Percentiles rank a stretch among this genome's conserved stretches.
Evolutionary conservation across 139 green algal species (phyloP).

Genomic region (Coelastrella sp.): DNA sequence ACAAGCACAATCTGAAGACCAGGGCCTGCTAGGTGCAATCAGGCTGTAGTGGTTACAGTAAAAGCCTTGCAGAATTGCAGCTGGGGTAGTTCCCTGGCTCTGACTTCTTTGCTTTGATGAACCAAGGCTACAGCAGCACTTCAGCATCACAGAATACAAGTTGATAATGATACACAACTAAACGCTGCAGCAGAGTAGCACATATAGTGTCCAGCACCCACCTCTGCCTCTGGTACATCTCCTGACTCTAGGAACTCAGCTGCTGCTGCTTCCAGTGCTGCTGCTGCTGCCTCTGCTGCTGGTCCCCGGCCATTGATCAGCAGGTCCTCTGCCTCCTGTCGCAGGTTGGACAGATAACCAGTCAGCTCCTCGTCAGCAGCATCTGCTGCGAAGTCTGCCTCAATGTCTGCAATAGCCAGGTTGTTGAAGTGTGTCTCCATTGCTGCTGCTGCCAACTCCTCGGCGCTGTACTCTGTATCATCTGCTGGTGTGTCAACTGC

Average conservation of each 20-base stretch:
- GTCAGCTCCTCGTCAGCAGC: slow-evolving; percentile 7
- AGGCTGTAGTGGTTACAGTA: no score
- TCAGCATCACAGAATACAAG: no score
- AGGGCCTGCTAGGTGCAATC: no score
- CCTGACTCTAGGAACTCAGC: slow-evolving; percentile 18
- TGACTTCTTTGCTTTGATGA: no score
- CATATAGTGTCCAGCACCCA: no score
- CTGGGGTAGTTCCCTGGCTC: no score
- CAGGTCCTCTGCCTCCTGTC: slow-evolving; percentile 11
- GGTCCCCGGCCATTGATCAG: slow-evolving; percentile 3
- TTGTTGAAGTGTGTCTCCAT: slow-evolving; percentile 1
- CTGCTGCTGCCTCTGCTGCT: slow-evolving; percentile 25
- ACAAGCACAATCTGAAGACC: no score
- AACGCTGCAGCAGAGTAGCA: no score
- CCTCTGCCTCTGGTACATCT: slow-evolving; percentile 25
- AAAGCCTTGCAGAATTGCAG: no score
- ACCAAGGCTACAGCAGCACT: no score
- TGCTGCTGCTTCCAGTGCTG: slow-evolving; percentile 36
- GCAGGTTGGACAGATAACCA: slow-evolving; percentile 22
- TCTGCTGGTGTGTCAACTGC: slow-evolving; percentile 20
- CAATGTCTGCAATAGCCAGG: slow-evolving; percentile 32
- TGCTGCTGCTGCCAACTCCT: slow-evolving; percentile 30
- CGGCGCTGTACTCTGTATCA: neutral
- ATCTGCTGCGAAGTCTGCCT: slow-evolving; percentile 33
- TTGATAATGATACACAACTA: no score